Conservation (phyloP, 2,329 filamentous ascomycete genomes). For the Plectosphaerella sp. region DNA sequence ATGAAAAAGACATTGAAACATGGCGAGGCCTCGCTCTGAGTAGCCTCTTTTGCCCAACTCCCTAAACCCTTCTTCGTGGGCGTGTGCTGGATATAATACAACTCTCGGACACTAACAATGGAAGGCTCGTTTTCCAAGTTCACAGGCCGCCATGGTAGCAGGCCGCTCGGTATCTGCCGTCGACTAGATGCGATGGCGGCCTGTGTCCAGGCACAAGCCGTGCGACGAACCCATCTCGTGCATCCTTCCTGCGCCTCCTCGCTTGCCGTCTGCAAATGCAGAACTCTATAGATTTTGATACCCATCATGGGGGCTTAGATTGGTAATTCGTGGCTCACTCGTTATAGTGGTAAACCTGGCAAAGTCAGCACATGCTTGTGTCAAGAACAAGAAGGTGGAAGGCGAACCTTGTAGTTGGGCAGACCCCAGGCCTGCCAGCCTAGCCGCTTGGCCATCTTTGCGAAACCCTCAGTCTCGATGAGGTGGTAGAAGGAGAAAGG, state of each 20-base stretch:
- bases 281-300: no score
- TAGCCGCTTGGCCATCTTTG: constrained; percentile 89
- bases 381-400: not conserved
- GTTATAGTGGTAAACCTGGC: constrained; percentile 83
- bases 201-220: no score
- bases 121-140: no score
- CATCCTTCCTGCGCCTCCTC: no score
- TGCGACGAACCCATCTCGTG: no score
- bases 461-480: constrained; percentile 97
- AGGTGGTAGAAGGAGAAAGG: constrained; percentile 94
- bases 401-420: constrained; percentile 88
- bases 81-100: not conserved
- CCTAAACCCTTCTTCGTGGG: not conserved
- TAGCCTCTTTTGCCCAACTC: not conserved
- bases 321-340: constrained; percentile 45
- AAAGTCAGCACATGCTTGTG: constrained; percentile 3
- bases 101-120: not conserved
- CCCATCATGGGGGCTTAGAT: no score
- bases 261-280: no score
- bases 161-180: no score
- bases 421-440: constrained; percentile 84
- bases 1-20: not conserved
- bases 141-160: not conserved
- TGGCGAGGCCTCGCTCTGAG: not conserved
- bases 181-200: no score